A percentile compares a stretch with the other conserved stretches of the same genome.
These are phyloP conservation scores for Heimioporus retisporus DNA, from an alignment of 1,284 basidiomycete species.

Conservation along the genomic window DNA sequence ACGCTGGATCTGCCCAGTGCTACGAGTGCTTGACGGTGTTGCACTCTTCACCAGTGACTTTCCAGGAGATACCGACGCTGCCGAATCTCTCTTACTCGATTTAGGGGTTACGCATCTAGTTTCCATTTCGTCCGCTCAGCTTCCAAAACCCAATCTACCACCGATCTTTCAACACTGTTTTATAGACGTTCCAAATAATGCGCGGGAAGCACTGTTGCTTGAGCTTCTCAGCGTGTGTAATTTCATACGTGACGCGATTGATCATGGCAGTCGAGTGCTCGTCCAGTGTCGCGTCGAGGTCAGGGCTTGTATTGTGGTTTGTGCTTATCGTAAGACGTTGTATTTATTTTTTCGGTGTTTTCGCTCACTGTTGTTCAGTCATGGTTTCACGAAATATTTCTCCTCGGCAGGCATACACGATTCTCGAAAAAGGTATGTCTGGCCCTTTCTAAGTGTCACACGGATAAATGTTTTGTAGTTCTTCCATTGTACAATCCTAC, in stretches of 20 bases:
- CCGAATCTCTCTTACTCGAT: constrained; percentile 60
- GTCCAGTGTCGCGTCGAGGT: constrained; percentile 71
- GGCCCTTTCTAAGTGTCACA: background rate
- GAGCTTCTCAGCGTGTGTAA: constrained; percentile 54
- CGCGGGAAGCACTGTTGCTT: constrained; percentile 52
- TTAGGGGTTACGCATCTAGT: constrained; percentile 62
- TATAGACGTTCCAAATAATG: constrained; percentile 49
- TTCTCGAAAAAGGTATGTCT: constrained; percentile 55
- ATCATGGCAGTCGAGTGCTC: constrained; percentile 59
- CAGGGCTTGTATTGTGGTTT: constrained; percentile 66
- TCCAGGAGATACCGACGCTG: constrained; percentile 59
- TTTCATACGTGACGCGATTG: constrained; percentile 54
- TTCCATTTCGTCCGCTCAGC: constrained; percentile 59
- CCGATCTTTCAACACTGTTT: constrained; percentile 50
- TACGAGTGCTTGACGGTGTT: constrained; percentile 5
- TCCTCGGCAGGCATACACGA: constrained; percentile 46
- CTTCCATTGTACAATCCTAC: constrained; percentile 68
- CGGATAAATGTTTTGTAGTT: constrained; percentile 42
- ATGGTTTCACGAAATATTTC: constrained; percentile 50
- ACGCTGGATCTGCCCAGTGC: background rate
- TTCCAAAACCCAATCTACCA: constrained; percentile 44
- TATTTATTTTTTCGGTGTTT: constrained; percentile 20
- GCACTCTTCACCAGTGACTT: constrained; percentile 54
- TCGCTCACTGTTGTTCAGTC: constrained; percentile 41
- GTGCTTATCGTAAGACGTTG: constrained; percentile 63